A percentile compares a stretch with the other conserved stretches of the same genome.
Conservation (phyloP, 768 basidiomycete species). For the Lenzites betulinus region DNA sequence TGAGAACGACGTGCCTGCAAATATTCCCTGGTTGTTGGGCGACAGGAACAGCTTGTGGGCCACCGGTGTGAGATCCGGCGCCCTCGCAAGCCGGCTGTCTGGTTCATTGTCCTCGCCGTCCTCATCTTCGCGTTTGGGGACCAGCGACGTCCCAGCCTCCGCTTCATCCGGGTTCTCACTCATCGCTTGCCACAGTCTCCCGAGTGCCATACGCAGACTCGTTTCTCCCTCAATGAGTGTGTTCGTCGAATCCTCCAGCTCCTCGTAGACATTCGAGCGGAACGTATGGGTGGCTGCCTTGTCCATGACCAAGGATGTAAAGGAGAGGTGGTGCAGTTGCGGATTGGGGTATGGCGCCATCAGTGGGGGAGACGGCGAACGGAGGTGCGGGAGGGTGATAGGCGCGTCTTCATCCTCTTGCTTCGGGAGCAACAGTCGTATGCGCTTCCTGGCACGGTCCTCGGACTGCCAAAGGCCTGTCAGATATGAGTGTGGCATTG, state of each 20-base stretch:
- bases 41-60: constrained; percentile 69
- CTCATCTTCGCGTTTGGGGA: constrained; percentile 71
- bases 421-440: constrained; percentile 65
- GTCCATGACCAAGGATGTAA: constrained; percentile 85
- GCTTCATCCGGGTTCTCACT: constrained; percentile 61
- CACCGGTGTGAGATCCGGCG: constrained; percentile 66
- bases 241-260: constrained; percentile 81
- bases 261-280: constrained; percentile 74
- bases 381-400: constrained; percentile 71
- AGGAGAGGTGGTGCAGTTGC: constrained; percentile 66
- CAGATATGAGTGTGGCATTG: not conserved
- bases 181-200: constrained; percentile 80
- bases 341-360: constrained; percentile 75
- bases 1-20: constrained; percentile 64
- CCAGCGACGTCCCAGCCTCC: constrained; percentile 41
- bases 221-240: constrained; percentile 84
- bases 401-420: constrained; percentile 69
- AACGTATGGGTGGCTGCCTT: constrained; percentile 83
- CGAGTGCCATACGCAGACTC: constrained; percentile 69
- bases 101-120: constrained; percentile 42
- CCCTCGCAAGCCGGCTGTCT: constrained; percentile 51
- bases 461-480: constrained; percentile 54
- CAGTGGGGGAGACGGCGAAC: constrained; percentile 78
- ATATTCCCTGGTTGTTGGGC: constrained; percentile 35
- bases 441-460: constrained; percentile 79